phyloP scores from a whole-genome alignment of 345 rosid species.

The Acer yangbiense region DNA sequence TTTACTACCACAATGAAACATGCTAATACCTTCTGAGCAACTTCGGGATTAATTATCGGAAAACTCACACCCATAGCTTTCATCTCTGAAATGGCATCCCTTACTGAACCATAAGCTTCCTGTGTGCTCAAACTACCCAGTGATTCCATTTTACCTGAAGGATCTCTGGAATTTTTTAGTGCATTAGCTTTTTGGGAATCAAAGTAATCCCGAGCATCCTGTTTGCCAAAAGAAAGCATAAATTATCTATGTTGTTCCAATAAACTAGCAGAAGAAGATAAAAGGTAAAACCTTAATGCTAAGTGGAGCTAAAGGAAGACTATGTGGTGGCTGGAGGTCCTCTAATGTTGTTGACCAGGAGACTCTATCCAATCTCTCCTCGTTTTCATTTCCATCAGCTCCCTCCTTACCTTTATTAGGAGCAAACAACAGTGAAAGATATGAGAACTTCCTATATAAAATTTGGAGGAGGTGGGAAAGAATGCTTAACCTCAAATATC shows the following conservation, averaged over 20 bases:
- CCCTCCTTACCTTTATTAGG: constrained; percentile 45
- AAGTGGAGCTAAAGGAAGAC: constrained; percentile 66
- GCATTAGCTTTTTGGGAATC: constrained; percentile 90
- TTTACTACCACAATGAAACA: constrained; percentile 3
- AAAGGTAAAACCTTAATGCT: constrained; percentile 64
- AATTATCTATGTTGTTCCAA: constrained; percentile 6
- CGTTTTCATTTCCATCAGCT: constrained; percentile 43
- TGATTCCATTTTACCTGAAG: constrained; percentile 37
- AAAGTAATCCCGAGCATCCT: constrained; percentile 97
- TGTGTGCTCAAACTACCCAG: constrained; percentile 43
- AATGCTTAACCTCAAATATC: neutral
- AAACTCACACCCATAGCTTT: constrained; percentile 58
- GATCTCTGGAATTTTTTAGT: constrained; percentile 50
- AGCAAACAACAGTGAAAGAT: constrained; percentile 25
- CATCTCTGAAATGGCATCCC: constrained; percentile 59
- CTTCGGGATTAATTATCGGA: constrained; percentile 68
- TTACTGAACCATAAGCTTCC: constrained; percentile 70
- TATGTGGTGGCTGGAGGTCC: constrained; percentile 71
- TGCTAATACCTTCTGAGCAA: constrained; percentile 64
- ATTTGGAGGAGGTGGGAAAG: neutral
- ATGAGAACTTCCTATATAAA: constrained; percentile 15
- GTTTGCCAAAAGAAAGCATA: constrained; percentile 25
- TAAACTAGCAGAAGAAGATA: constrained; percentile 19
- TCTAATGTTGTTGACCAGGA: constrained; percentile 70
- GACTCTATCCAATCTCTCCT: constrained; percentile 50